Evolutionary conservation across 2,329 filamentous ascomycete genomes (phyloP), one percentile per base, ranked within the genome.

Genomic region (Pseudogymnoascus sp.): DNA sequence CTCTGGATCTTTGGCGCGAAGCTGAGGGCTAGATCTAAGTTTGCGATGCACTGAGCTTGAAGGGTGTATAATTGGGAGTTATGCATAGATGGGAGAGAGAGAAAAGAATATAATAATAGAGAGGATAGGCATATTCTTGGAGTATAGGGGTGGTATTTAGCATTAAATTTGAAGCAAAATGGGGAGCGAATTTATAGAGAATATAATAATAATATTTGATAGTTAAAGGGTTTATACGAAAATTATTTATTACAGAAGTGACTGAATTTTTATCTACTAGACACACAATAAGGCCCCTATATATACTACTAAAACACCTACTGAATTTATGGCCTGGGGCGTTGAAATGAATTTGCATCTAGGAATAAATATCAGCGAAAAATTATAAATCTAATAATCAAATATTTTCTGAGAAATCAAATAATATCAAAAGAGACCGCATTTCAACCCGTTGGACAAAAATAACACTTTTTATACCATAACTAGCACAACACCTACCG

Each of bases 1-100:
- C 64, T 71, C 12, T 70, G 60, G 36, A 62, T 66, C 36, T 68
- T 63, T 60, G 68, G 69, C 15, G 67, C 66, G 1, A 68, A 65
- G 62, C 58, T 71, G 59, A 66, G 69, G 42, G 66, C 66, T n/a
- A 66, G 68, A 17, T 64, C 60, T 27, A 71, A 70, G 67, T 71
- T 71, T 60, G 68, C 69, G n/a, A 63, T 67, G 33, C 61, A 62
- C 58, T 64, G 41, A 61, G 33, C 31, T 17, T 9, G 1, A 17
- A 3, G 2, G 6, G 21, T 48, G 42, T 27, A 9, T 48, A 2
- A 29, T 48, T 8, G 25, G 13, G 7, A 4, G 4, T n/a, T 29
- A 27, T 48, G 21, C 42, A 44, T 41, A 41, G 7, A 41, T 10
- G 17, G 39, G 39, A 5, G n/a, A 6, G 27, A 15, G 2, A 21